Evolutionary conservation across 108 stramenopile species (phyloP).

Genomic region (Schizochytrium sp.): DNA sequence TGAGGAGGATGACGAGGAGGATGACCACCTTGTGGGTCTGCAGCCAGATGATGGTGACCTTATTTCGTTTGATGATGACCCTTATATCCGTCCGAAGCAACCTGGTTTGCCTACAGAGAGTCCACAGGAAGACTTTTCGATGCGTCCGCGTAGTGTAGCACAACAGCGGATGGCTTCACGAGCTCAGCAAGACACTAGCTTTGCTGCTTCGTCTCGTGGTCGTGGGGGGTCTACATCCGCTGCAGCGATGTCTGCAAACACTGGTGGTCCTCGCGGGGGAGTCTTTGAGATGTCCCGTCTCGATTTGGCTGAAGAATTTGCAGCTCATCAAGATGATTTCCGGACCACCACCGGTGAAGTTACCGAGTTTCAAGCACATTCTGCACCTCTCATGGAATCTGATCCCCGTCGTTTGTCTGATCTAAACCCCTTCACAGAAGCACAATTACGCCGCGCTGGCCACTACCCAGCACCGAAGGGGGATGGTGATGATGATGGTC

Average conservation of each 20-base stretch:
- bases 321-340: constrained; percentile 36
- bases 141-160: no score
- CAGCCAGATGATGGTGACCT: background rate
- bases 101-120: background rate
- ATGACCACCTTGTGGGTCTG: background rate
- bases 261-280: background rate
- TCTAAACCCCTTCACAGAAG: background rate
- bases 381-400: background rate
- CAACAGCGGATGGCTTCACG: no score
- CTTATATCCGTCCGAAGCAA: constrained; percentile 12
- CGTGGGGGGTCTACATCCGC: no score
- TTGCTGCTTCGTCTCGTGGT: no score
- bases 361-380: constrained; percentile 26
- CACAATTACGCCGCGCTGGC: constrained; percentile 23
- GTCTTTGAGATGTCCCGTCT: constrained; percentile 38
- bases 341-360: constrained; percentile 11
- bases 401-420: constrained; percentile 13
- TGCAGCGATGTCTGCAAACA: background rate
- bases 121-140: background rate
- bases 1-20: constrained; percentile 40
- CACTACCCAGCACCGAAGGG: background rate
- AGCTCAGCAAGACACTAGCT: no score
- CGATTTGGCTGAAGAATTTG: constrained; percentile 40
- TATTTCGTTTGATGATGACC: constrained; percentile 4
- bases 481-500: background rate